These are phyloP conservation scores for Apophysomyces sp. DNA, from an alignment of 371 early-diverging fungal genomes.

Conservation along the genomic window DNA sequence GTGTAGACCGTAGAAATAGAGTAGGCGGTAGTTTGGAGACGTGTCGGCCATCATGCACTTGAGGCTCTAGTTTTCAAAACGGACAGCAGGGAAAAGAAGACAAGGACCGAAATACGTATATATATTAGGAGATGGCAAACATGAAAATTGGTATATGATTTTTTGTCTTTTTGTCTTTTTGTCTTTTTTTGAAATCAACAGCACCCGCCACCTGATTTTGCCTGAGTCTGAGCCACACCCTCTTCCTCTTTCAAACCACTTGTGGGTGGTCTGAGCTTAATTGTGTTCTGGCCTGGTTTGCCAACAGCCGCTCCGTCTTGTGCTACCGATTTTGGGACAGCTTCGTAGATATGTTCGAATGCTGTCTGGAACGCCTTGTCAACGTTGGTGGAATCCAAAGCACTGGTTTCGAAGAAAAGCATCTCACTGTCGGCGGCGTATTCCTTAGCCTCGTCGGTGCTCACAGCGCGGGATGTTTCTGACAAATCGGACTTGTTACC, in stretches of 20 bases:
- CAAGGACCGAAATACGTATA: neutral
- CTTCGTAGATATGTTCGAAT: constrained; percentile 24
- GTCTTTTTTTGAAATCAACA: too few relatives aligned
- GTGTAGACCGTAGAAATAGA: too few relatives aligned
- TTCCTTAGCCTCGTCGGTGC: constrained; percentile 46
- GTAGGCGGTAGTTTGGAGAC: too few relatives aligned
- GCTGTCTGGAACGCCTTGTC: constrained; percentile 80
- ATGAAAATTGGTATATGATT: too few relatives aligned
- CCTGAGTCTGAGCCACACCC: constrained; percentile 6
- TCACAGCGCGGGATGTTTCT: constrained; percentile 49
- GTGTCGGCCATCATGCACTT: too few relatives aligned
- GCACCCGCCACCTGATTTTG: constrained; percentile 19
- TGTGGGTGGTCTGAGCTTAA: constrained; percentile 32
- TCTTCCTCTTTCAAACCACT: constrained; percentile 1
- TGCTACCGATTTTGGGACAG: constrained; percentile 29
- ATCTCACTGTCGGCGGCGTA: constrained; percentile 85
- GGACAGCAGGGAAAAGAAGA: too few relatives aligned
- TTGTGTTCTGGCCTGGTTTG: constrained; percentile 27
- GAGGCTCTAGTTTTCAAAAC: too few relatives aligned
- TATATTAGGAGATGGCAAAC: neutral
- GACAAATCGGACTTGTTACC: constrained; percentile 99
- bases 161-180: too few relatives aligned
- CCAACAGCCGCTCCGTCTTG: constrained; percentile 9
- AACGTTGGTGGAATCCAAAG: constrained; percentile 90
- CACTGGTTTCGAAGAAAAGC: constrained; percentile 93